phyloP scores from a whole-genome alignment of 768 basidiomycete species.

The Artomyces pyxidatus region DNA sequence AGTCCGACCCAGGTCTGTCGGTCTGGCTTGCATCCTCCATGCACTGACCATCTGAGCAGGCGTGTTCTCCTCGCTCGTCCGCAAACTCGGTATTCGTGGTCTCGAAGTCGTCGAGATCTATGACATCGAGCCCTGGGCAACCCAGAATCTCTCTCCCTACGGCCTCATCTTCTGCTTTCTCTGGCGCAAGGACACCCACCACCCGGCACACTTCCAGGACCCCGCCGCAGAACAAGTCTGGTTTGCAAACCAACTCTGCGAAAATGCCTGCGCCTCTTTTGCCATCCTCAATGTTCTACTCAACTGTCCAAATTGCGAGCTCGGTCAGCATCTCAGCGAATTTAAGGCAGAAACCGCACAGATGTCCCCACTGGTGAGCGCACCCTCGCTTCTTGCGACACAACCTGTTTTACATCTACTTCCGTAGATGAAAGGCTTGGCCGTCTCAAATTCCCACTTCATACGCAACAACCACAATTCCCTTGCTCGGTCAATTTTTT shows the following conservation, averaged over 20 bases:
- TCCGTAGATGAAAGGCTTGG: constrained; percentile 54
- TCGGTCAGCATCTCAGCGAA: constrained; percentile 35
- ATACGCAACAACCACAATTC: constrained; percentile 52
- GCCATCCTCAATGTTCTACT: constrained; percentile 53
- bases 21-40: no score
- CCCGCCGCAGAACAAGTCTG: constrained; percentile 49
- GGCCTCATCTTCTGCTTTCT: constrained; percentile 60
- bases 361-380: constrained; percentile 51
- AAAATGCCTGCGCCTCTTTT: constrained; percentile 58
- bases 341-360: constrained; percentile 44
- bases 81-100: constrained; percentile 42
- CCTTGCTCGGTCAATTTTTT: constrained; percentile 47
- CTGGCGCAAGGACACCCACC: constrained; percentile 43
- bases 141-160: constrained; percentile 47
- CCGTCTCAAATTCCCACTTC: constrained; percentile 47
- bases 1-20: constrained; percentile 33
- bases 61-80: constrained; percentile 51
- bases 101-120: constrained; percentile 53
- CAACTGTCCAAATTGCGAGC: constrained; percentile 44
- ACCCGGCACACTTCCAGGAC: constrained; percentile 30
- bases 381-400: neutral
- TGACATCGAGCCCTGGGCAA: constrained; percentile 55
- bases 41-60: constrained; percentile 29
- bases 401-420: neutral
- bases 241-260: constrained; percentile 63